Base-by-base conservation (phyloP, 306 rosid genomes). In the Cercis canadensis region DNA sequence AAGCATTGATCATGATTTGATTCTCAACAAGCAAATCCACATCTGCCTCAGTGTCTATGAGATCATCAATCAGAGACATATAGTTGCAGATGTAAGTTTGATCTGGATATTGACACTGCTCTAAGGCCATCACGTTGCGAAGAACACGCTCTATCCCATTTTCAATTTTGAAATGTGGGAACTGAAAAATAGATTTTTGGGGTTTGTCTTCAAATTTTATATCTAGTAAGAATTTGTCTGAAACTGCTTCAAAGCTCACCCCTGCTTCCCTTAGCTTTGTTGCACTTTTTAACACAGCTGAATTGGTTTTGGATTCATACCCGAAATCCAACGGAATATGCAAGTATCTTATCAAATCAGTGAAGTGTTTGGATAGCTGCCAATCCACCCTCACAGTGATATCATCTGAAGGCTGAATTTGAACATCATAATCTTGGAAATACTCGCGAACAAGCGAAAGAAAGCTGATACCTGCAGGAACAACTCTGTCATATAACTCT, bases 71-170 rank as follows among this genome's bases (percentile, higher is more conserved):
- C 8, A 79, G 60, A 46, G 31, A 29, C 3, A 79, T 32, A 33
- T 83, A 79, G 8, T 57, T 77, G 74, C 77, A 75, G 40, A 83
- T 45, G 24, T 72, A 67, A 18, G 81, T 21, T 0, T 67, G 1
- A 0, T 17, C 0, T 0, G 84, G 77, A 39, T 79, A 78, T 31
- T 69, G 69, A 9, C 82, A 74, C 69, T 77, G 82, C 68, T 77
- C 82, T 19, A 81, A 46, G 5, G 85, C 79, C 62, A 77, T 67
- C 3, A 81, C 34, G 43, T 81, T 81, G 24, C 83, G n/a, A 2
- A 73, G 16, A 21, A 73, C 9, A 46, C 76, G 54, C 14, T 75
- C 87, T 0, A 76, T 75, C 1, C 14, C 17, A 37, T 61, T 9
- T 1, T 66, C 67, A 0, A 75, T 19, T 7, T 9, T 40, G 6